Conservation (phyloP, 2,329 filamentous ascomycete genomes). For the Colletotrichum simmondsii region DNA sequence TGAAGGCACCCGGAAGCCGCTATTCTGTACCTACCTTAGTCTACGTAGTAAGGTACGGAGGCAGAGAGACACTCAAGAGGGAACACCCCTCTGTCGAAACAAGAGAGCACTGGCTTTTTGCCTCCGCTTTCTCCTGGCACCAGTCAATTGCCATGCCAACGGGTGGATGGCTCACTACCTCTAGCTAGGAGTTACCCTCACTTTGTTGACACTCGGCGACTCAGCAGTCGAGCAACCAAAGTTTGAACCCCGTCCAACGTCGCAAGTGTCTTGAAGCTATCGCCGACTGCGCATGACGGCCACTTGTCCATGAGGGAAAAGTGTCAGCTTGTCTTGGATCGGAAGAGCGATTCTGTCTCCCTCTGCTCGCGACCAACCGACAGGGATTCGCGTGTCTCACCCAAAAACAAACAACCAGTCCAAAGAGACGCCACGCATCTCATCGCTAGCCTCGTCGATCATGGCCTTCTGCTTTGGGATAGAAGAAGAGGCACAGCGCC, state of each 20-base stretch:
- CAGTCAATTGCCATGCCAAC: slow-evolving; percentile 30
- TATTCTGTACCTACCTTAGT: not conserved
- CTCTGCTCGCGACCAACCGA: slow-evolving; percentile 18
- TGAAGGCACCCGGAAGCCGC: not conserved
- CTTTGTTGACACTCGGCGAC: slow-evolving; percentile 4
- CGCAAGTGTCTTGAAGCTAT: slow-evolving; percentile 17
- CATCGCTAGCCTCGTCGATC: slow-evolving; percentile 30
- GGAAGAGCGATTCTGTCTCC: not conserved
- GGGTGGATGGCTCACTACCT: not conserved
- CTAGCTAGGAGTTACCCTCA: not conserved
- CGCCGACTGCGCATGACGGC: slow-evolving; percentile 17
- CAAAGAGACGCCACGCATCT: slow-evolving; percentile 15
- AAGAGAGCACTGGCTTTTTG: slow-evolving; percentile 16
- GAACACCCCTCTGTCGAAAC: slow-evolving; percentile 24
- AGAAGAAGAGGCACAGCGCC: not conserved
- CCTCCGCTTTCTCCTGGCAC: slow-evolving; percentile 12
- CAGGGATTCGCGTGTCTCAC: slow-evolving; percentile 29
- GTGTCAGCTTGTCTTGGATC: not conserved
- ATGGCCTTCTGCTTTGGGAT: slow-evolving; percentile 9
- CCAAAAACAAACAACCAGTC: slow-evolving; percentile 8
- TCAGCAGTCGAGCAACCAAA: not conserved
- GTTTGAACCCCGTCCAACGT: not conserved
- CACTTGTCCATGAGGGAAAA: not conserved
- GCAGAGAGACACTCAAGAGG: slow-evolving; percentile 12
- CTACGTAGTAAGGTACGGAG: not conserved